Percentiles rank a stretch among this genome's conserved stretches.
Evolutionary conservation across 2,329 filamentous ascomycete genomes (phyloP).

Genomic region (Penicillium sp.): DNA sequence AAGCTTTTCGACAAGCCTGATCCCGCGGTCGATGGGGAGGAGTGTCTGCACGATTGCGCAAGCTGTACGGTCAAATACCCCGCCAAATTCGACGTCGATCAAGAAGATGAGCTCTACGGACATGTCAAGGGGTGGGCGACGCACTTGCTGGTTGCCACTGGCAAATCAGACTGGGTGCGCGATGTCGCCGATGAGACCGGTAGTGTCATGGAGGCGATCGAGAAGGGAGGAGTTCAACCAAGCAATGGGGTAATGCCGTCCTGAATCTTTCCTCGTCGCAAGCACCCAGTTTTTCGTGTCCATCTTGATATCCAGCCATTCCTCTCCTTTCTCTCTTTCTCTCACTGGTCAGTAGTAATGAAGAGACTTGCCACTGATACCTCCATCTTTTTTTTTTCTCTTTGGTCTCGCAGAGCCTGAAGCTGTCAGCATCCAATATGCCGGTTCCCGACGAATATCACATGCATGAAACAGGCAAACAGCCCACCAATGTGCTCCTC

Average conservation of each 20-base stretch:
- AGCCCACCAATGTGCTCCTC: constrained; percentile 73
- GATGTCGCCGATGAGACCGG: constrained; percentile 84
- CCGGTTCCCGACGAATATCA: constrained; percentile 64
- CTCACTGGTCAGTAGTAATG: not conserved
- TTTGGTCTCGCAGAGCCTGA: constrained; percentile 57
- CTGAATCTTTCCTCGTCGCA: too few relatives aligned
- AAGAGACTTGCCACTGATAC: too few relatives aligned
- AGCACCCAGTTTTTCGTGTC: too few relatives aligned
- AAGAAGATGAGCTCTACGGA: constrained; percentile 74
- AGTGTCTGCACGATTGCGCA: constrained; percentile 81
- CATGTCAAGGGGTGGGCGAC: constrained; percentile 81
- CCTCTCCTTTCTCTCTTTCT: not conserved
- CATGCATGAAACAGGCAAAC: constrained; percentile 48
- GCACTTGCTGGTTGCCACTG: constrained; percentile 88
- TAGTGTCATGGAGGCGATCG: constrained; percentile 73
- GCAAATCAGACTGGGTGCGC: constrained; percentile 88
- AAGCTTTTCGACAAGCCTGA: constrained; percentile 69
- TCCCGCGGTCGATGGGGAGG: constrained; percentile 75
- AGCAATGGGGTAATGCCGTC: constrained; percentile 37
- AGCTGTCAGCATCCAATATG: constrained; percentile 89
- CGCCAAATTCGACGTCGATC: constrained; percentile 65
- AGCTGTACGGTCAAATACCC: constrained; percentile 76
- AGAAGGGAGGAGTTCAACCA: constrained; percentile 37
- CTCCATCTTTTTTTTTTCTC: not conserved
- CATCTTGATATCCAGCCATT: too few relatives aligned